phyloP scores from a whole-genome alignment of 352 stramenopile species.

The Pythium vanterpoolii region DNA sequence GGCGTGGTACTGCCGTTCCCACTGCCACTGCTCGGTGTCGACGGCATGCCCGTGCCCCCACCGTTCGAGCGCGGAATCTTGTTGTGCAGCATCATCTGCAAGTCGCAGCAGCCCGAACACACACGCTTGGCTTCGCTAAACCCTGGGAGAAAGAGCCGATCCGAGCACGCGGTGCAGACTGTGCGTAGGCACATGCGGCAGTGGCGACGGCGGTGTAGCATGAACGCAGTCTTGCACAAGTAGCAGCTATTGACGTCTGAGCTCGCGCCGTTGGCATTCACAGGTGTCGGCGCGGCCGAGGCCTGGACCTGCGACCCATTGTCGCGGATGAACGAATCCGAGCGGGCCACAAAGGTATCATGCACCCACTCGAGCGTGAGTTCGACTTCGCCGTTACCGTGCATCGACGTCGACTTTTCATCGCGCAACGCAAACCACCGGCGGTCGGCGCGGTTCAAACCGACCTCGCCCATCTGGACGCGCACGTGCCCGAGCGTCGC shows the following conservation, averaged over 20 bases:
- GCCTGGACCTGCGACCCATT: slow-evolving; percentile 20
- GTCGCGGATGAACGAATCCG: slow-evolving; percentile 79
- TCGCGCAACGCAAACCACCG: slow-evolving; percentile 80
- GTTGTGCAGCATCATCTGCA: slow-evolving; percentile 88
- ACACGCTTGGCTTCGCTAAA: slow-evolving; percentile 87
- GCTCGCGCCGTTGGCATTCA: slow-evolving; percentile 14
- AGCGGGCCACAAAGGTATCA: slow-evolving; percentile 86
- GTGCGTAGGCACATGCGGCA: slow-evolving; percentile 85
- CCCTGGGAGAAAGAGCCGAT: slow-evolving; percentile 79
- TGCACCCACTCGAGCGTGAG: slow-evolving; percentile 89
- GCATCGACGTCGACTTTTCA: slow-evolving; percentile 50
- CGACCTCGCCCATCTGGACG: slow-evolving; percentile 78
- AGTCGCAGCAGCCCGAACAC: slow-evolving; percentile 79
- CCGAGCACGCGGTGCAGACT: slow-evolving; percentile 83
- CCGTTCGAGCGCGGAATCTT: slow-evolving; percentile 70
- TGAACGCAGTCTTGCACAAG: slow-evolving; percentile 77
- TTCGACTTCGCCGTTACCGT: slow-evolving; percentile 85
- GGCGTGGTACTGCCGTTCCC: not conserved
- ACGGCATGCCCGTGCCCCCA: slow-evolving; percentile 4
- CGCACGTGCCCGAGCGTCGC: slow-evolving; percentile 72
- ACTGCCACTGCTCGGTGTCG: slow-evolving; percentile 1
- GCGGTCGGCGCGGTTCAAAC: slow-evolving; percentile 71
- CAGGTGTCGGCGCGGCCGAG: slow-evolving; percentile 6
- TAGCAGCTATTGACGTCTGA: slow-evolving; percentile 67
- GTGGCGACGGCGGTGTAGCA: slow-evolving; percentile 74